A percentile compares a stretch with the other conserved stretches of the same genome.
Evolutionary conservation across 2,329 filamentous ascomycete species (phyloP).

Genomic region (Epichloe amarillans): DNA sequence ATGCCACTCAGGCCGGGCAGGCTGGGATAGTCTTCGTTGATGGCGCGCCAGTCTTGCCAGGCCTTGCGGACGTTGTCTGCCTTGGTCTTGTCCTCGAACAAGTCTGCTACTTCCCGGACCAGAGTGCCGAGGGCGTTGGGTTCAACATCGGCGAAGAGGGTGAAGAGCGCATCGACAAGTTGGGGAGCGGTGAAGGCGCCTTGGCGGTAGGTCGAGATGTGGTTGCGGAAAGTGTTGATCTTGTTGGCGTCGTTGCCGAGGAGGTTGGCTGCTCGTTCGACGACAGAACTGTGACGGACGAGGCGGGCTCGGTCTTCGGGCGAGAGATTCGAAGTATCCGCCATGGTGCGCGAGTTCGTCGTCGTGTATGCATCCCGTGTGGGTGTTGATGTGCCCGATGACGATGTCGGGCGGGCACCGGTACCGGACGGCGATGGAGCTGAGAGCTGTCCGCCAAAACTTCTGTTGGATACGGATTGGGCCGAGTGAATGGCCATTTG

Average conservation of each 20-base stretch:
- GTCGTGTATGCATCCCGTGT: slow-evolving; percentile 28
- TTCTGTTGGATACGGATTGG: slow-evolving; percentile 65
- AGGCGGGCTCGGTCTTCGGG: slow-evolving; percentile 71
- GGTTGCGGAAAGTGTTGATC: slow-evolving; percentile 61
- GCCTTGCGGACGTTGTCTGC: slow-evolving; percentile 62
- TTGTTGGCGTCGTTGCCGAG: slow-evolving; percentile 66
- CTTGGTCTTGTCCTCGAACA: slow-evolving; percentile 75
- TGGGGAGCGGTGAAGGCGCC: slow-evolving; percentile 57
- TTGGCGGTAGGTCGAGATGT: slow-evolving; percentile 66
- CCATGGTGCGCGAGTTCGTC: slow-evolving; percentile 39
- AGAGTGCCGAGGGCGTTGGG: slow-evolving; percentile 76
- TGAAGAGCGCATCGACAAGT: slow-evolving; percentile 78
- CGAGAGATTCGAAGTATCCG: slow-evolving; percentile 39
- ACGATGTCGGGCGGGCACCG: slow-evolving; percentile 8
- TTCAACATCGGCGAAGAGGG: slow-evolving; percentile 65
- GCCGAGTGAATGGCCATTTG: slow-evolving; percentile 85
- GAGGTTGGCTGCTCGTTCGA: slow-evolving; percentile 72
- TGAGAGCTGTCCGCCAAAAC: slow-evolving; percentile 75
- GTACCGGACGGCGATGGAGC: slow-evolving; percentile 13
- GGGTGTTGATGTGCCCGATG: slow-evolving; percentile 1
- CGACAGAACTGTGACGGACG: slow-evolving; percentile 69
- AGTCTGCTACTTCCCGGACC: slow-evolving; percentile 79
- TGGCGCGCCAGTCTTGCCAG: slow-evolving; percentile 91
- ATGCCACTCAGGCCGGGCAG: slow-evolving; percentile 63
- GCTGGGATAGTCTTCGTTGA: slow-evolving; percentile 90